Evolutionary conservation across 768 basidiomycete species (phyloP), one percentile per base, ranked within the genome.

Genomic region (Hypsizygus marmoreus): DNA sequence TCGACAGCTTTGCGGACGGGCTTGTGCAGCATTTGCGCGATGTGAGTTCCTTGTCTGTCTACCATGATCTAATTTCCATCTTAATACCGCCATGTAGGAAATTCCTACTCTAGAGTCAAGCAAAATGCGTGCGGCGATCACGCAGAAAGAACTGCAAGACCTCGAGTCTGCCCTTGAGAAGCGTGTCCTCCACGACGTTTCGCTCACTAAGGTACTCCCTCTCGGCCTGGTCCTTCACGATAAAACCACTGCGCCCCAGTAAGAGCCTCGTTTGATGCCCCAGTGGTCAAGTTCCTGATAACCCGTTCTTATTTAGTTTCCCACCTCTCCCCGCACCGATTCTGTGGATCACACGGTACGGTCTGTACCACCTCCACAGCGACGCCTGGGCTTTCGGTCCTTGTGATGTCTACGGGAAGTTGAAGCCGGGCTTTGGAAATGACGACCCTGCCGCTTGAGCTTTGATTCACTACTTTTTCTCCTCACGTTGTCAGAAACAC

Each of bases 301-400:
- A 51, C 23, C 9, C 19, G 16, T 20, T 33, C 19, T n/a, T n/a
- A n/a, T 4, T 5, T 25, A 62, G 63, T 43, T 66, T 65, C 43
- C 64, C 65, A 4, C 62, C 62, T 0, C 29, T 66, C 29, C 66
- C 66, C 0, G 38, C 35, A 8, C 60, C 56, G 1, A 16, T 64
- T 13, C 41, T 58, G 24, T 63, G 55, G 58, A 46, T 54, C 2
- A 50, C 51, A 6, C 43, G 53, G 33, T 61, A 57, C 36, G 64
- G 52, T 41, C 55, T 63, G 14, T 62, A 50, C 7, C 44, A 60
- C 28, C 56, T 48, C 23, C 54, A 65, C 35, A 55, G 48, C 10
- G 60, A 63, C 5, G 57, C 64, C 12, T 68, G 67, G 64, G 57
- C 49, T 10, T 66, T 65, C 37, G 65, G 59, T 5, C 61, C 65